phyloP scores from a whole-genome alignment of 257 asterid species.

The Nicotiana benthamiana region DNA sequence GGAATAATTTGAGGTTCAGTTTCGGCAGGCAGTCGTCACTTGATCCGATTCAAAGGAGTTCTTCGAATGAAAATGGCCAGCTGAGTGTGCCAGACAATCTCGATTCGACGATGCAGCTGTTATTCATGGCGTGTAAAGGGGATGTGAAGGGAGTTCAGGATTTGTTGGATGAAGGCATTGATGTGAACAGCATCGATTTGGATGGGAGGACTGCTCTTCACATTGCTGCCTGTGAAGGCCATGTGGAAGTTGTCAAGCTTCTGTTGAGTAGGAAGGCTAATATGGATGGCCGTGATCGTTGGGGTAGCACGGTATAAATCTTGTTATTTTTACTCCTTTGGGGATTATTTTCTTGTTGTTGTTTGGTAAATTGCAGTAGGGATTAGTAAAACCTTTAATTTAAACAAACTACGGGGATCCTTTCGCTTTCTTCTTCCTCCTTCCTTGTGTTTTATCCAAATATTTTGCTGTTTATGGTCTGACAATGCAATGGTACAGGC shows the following conservation, averaged over 20 bases:
- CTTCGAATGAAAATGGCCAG: conserved; percentile 24
- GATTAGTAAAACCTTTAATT: background rate
- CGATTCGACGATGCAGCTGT: conserved; percentile 82
- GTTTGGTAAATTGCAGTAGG: background rate
- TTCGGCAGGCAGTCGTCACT: conserved; percentile 90
- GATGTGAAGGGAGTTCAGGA: conserved; percentile 69
- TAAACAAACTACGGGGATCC: background rate
- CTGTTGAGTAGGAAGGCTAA: conserved; percentile 69
- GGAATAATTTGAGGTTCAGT: conserved; percentile 72
- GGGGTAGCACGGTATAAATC: conserved; percentile 91
- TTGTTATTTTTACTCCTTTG: background rate
- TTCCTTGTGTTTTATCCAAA: background rate
- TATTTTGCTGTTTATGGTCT: background rate
- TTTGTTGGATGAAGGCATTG: conserved; percentile 60
- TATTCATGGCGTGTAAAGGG: conserved; percentile 78
- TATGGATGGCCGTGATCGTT: conserved; percentile 89
- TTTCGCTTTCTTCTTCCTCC: background rate
- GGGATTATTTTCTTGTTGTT: background rate
- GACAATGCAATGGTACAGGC: too few species aligned
- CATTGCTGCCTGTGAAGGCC: conserved; percentile 89
- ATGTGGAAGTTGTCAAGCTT: conserved; percentile 63
- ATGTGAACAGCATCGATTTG: conserved; percentile 88
- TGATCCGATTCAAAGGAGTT: conserved; percentile 74
- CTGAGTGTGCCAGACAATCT: conserved; percentile 73
- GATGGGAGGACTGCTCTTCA: conserved; percentile 97